Evolutionary conservation across 768 basidiomycete species (phyloP), one percentile per base, ranked within the genome.

Genomic region (Lepiota brunneoincarnata): DNA sequence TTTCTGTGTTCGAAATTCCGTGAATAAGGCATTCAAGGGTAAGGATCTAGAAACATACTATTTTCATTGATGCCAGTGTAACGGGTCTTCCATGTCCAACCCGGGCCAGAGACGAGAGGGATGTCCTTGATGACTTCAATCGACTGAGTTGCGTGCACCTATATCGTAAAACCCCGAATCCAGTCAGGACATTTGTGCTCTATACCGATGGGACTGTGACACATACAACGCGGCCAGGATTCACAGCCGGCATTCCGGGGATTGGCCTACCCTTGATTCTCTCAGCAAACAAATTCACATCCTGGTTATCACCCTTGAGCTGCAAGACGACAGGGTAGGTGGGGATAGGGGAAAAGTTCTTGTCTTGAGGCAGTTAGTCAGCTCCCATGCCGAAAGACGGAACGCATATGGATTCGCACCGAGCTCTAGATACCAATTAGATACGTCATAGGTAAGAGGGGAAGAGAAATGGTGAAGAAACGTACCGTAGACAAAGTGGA

Each of bases 281-380:
- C 26, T 81, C 75, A 20, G 78, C 72, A 68, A 94, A 95, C 56
- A 84, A 66, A 55, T 84, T 83, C 17, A 93, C 76, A 51, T 93
- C 91, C 44, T 79, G 74, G 52, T 75, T 79, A 35, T 77, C 73
- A 10, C 87, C 86, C 70, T 91, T 93, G 64, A 92, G 76, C 24
- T 68, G 72, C 4, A 94, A 77, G 0, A 90, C 88, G 14, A 91
- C 89, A 1, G 92, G 91, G 67, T 87, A 95, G 0, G 92, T 93
- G 7, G 93, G 92, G 62, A 94, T 75, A 2, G 91, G 81, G 12
- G 86, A 74, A 69, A 89, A 95, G 24, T 78, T 73, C 50, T 63
- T 63, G 55, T 67, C 68, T 69, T 20, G 35, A 26, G 18, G 52
- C 46, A 17, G 3, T 3, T 24, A 24, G 21, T 54, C 12, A 51